phyloP scores from a whole-genome alignment of 2,329 filamentous ascomycete genomes.

The Zarea fungicola region DNA sequence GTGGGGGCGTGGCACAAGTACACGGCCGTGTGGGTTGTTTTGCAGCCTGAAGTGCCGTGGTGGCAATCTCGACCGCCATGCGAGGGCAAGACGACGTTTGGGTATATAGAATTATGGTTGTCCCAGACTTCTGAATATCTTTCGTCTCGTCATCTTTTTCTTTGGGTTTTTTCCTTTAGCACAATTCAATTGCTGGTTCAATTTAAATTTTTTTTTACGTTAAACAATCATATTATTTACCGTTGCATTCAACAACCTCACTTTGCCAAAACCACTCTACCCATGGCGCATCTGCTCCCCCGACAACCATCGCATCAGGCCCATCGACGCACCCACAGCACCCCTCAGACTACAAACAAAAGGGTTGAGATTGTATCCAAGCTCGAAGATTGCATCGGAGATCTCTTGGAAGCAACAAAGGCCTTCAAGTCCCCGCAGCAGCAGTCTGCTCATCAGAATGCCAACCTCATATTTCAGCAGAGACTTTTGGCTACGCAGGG shows the following conservation, averaged over 20 bases:
- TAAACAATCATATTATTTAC: too few relatives aligned
- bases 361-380: not conserved
- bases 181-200: too few relatives aligned
- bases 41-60: too few relatives aligned
- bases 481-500: conserved; percentile 2
- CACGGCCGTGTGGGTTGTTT: too few relatives aligned
- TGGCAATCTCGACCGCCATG: too few relatives aligned
- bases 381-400: conserved; percentile 1
- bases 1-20: too few relatives aligned
- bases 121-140: not conserved
- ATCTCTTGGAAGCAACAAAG: not conserved
- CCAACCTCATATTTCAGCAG: conserved; percentile 10
- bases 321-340: not conserved
- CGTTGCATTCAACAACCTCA: not conserved
- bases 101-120: conserved; percentile 5
- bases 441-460: conserved; percentile 2
- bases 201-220: too few relatives aligned
- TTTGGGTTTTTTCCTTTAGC: not conserved
- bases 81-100: too few relatives aligned
- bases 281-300: conserved; percentile 3
- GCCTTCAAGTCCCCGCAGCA: conserved; percentile 4
- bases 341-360: not conserved
- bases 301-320: not conserved
- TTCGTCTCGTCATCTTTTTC: not conserved
- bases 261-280: not conserved